A percentile compares a stretch with the other conserved stretches of the same genome.
Conservation (phyloP, 78 protist species). For the Planoprotostelium fungivorum region DNA sequence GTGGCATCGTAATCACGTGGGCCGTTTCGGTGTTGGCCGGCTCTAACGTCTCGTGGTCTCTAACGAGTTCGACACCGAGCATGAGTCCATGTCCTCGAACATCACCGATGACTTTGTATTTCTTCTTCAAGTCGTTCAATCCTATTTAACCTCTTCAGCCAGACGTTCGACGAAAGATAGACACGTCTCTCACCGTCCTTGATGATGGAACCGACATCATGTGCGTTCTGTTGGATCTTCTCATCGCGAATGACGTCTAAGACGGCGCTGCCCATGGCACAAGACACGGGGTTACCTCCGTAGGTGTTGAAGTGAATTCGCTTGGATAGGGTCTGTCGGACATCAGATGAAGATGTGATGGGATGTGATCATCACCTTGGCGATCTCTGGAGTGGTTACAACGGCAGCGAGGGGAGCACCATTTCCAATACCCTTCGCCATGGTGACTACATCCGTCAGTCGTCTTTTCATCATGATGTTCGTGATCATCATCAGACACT, state of each 20-base stretch:
- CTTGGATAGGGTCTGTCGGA: background rate
- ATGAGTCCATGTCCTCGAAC: slow-evolving; percentile 80
- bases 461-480: background rate
- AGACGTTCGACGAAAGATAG: background rate
- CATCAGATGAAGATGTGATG: background rate
- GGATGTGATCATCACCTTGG: slow-evolving; percentile 5
- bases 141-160: background rate
- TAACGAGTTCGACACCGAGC: slow-evolving; percentile 81
- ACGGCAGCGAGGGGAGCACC: slow-evolving; percentile 81
- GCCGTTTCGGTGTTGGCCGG: slow-evolving; percentile 11
- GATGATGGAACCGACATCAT: background rate
- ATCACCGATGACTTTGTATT: slow-evolving; percentile 59
- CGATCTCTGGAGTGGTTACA: slow-evolving; percentile 30
- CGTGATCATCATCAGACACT: background rate
- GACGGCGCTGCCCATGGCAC: slow-evolving; percentile 68
- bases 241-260: slow-evolving; percentile 1
- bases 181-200: background rate
- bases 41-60: slow-evolving; percentile 7
- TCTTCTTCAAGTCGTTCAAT: background rate
- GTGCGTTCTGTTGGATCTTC: background rate
- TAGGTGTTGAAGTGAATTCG: slow-evolving; percentile 72
- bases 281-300: slow-evolving; percentile 78
- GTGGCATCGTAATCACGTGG: background rate
- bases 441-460: background rate
- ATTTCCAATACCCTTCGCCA: slow-evolving; percentile 62